Conservation (phyloP, 2,329 filamentous ascomycete genomes). For the Pseudohalonectria lignicola region DNA sequence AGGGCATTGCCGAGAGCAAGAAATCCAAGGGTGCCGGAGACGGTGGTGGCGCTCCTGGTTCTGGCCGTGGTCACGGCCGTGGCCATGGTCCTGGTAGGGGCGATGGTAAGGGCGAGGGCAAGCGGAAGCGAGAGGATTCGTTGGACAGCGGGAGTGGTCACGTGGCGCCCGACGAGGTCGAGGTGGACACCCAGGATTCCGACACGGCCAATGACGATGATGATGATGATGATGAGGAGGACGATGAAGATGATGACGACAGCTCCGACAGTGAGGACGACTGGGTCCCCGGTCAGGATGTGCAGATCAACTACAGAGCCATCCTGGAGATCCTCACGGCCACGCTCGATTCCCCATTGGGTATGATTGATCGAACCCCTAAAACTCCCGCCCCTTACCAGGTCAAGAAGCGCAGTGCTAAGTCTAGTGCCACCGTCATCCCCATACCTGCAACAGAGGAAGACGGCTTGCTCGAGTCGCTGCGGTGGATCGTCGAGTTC, state of each 20-base stretch:
- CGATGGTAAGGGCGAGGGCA: constrained; percentile 40
- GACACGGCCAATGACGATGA: constrained; percentile 18
- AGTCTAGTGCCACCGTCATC: too few species aligned
- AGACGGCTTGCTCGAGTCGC: constrained; percentile 79
- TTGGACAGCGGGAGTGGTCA: constrained; percentile 54
- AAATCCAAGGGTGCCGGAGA: constrained; percentile 43
- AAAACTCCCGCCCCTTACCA: not conserved
- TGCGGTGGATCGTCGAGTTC: constrained; percentile 93
- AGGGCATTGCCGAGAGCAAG: constrained; percentile 78
- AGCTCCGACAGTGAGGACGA: constrained; percentile 68
- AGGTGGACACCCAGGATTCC: constrained; percentile 50
- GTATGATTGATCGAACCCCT: constrained; percentile 29
- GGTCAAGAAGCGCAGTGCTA: too few species aligned
- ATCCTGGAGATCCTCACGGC: constrained; percentile 87
- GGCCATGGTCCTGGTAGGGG: too few species aligned
- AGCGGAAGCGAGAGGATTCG: constrained; percentile 58
- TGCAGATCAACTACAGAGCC: constrained; percentile 83
- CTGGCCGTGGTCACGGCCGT: too few species aligned
- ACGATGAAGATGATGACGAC: constrained; percentile 44
- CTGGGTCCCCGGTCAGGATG: constrained; percentile 95
- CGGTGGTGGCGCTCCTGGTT: too few species aligned
- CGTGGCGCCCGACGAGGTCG: constrained; percentile 40
- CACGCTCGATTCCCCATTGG: constrained; percentile 73
- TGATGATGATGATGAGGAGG: constrained; percentile 46
- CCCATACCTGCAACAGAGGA: constrained; percentile 64